These are phyloP conservation scores for Acer negundo DNA, from an alignment of 345 rosid species.

Conservation along the genomic window DNA sequence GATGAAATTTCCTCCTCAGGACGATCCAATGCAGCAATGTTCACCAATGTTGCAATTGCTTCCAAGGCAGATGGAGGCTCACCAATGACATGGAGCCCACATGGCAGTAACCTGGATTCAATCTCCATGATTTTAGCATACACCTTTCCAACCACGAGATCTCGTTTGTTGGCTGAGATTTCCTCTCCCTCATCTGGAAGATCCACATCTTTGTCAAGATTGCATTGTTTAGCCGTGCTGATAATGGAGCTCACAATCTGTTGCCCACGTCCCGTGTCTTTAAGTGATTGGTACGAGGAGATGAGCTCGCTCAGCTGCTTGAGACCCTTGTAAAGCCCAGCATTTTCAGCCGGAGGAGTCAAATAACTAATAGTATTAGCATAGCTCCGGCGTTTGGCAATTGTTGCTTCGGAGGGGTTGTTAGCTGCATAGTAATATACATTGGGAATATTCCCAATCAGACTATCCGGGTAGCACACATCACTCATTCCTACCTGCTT, in stretches of 20 bases:
- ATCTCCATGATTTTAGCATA: conserved; percentile 99
- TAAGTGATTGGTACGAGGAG: conserved; percentile 93
- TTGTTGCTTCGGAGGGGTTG: conserved; percentile 97
- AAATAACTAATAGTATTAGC: conserved; percentile 96
- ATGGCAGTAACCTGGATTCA: conserved; percentile 90
- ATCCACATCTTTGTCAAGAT: conserved; percentile 90
- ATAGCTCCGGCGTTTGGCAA: conserved; percentile 96
- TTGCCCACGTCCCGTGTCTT: conserved; percentile 88
- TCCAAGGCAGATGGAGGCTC: conserved; percentile 99
- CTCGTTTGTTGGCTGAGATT: conserved; percentile 72
- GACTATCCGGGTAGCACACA: conserved; percentile 91
- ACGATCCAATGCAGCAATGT: conserved; percentile 92
- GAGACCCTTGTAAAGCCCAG: conserved; percentile 97
- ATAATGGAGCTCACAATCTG: conserved; percentile 94
- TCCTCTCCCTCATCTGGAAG: conserved; percentile 86
- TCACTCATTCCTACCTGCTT: conserved; percentile 99
- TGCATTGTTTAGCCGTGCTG: conserved; percentile 94
- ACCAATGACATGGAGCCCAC: conserved; percentile 96
- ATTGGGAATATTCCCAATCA: conserved; percentile 95
- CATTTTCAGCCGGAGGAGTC: conserved; percentile 99
- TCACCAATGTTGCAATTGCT: conserved; percentile 94
- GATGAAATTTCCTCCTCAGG: conserved; percentile 78
- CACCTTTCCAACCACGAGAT: conserved; percentile 90
- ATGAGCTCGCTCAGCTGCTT: conserved; percentile 96
- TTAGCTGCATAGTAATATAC: conserved; percentile 96